Evolutionary conservation across 2,329 filamentous ascomycete genomes (phyloP), one percentile per base, ranked within the genome.

Genomic region (Fusarium chuoi): DNA sequence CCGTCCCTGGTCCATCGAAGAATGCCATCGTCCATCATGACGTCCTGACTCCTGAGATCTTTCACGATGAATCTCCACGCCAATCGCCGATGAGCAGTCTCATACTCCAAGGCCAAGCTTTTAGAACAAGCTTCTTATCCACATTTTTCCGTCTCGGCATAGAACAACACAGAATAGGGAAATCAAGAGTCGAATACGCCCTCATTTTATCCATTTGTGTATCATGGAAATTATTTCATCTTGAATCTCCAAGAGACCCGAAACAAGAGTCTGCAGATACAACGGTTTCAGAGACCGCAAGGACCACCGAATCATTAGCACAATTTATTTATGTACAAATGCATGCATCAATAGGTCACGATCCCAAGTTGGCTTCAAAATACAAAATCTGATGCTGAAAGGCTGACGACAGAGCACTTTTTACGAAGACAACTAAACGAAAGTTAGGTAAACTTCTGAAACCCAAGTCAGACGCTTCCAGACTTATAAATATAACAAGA

Each of bases 41-140:
- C 58, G 64, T 71, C 60, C 44, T 39, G 17, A n/a, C 59, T 71
- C 60, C 44, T 39, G 17, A n/a, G 28, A 24, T 55, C 58, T 42
- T 35, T 68, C 39, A 39, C 41, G 41, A 36, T 33, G 41, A 57
- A 45, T 45, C 36, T 44, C 51, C 35, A 72, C 67, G 45, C 72
- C 72, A 75, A 75, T 75, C 68, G 72, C 42, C 35, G 45, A 75
- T 67, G 26, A 57, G 46, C 54, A 70, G 61, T 63, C 49, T 73
- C 72, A 75, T 74, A 18, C 59, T 49, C 26, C 35, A 33, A 46
- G 18, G 64, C 72, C 55, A 75, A 74, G 72, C 71, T 74, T 70
- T 75, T 42, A 30, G 17, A 49, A 62, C 41, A 74, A 74, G 72
- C 72, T 74, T 73, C 70, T 39, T 73, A 60, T 58, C 72, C 71